A percentile compares a stretch with the other conserved stretches of the same genome.
Evolutionary conservation across 78 protist genomes (phyloP).

Genomic region (Protostelium mycophagum): DNA sequence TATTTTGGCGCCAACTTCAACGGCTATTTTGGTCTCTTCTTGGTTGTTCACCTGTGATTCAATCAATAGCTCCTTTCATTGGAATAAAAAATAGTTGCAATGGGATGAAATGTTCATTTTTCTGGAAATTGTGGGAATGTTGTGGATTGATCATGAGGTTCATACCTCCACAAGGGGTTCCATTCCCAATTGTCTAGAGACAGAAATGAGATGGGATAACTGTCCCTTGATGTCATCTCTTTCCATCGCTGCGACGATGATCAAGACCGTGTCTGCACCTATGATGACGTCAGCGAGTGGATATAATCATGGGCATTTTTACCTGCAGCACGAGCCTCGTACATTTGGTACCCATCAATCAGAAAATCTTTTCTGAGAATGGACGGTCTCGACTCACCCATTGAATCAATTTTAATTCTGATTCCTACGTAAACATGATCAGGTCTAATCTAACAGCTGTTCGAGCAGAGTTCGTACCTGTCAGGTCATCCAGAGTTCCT

Average conservation of each 20-base stretch:
- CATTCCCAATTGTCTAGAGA: conserved; percentile 36
- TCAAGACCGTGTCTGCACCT: conserved; percentile 62
- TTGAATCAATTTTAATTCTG: background rate
- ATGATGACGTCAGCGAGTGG: background rate
- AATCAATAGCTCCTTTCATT: background rate
- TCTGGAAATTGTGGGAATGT: background rate
- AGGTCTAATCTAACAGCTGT: too few species aligned
- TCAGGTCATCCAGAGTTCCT: conserved; percentile 55
- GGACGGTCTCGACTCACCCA: background rate
- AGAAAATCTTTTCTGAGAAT: conserved; percentile 70
- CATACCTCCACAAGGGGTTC: conserved; percentile 70
- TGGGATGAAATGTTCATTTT: too few species aligned
- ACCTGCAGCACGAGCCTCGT: background rate
- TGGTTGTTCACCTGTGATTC: background rate
- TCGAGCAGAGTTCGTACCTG: background rate
- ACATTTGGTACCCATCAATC: conserved; percentile 40
- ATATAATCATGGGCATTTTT: background rate
- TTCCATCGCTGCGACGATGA: conserved; percentile 41
- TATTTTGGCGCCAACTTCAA: conserved; percentile 35
- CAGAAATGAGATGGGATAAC: background rate
- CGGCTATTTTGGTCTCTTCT: conserved; percentile 30
- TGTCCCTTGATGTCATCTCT: background rate
- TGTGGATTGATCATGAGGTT: background rate
- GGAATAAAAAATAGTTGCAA: background rate
- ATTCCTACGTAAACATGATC: background rate